phyloP scores from a whole-genome alignment of 306 rosid genomes.

The Quercus cerris region DNA sequence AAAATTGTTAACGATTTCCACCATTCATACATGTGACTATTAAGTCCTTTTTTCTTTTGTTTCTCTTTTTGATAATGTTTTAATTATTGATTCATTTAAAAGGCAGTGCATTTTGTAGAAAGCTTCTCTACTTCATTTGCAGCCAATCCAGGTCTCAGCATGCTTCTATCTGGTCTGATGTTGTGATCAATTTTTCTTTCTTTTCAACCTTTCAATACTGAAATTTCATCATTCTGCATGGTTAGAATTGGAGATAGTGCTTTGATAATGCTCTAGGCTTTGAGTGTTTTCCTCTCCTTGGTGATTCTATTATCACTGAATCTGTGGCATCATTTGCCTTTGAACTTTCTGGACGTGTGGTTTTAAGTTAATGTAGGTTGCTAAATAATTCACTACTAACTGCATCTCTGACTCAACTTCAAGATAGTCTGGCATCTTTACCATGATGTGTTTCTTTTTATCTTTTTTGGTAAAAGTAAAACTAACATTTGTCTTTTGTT shows the following conservation, averaged over 20 bases:
- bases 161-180: neutral
- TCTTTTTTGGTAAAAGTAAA: neutral
- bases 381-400: neutral
- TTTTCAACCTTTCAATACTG: neutral
- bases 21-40: neutral
- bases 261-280: neutral
- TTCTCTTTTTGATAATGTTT: neutral
- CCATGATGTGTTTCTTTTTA: constrained; percentile 7
- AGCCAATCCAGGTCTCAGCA: neutral
- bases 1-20: neutral
- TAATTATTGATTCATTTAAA: neutral
- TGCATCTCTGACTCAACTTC: neutral
- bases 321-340: neutral
- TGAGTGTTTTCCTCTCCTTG: neutral
- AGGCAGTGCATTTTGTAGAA: neutral
- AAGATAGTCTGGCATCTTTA: constrained; percentile 3
- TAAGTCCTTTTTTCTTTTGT: neutral
- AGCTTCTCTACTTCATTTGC: neutral
- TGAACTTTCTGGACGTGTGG: neutral
- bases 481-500: constrained; percentile 15
- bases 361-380: neutral
- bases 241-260: neutral
- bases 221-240: neutral
- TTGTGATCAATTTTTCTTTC: neutral
- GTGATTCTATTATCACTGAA: neutral